Evolutionary conservation across 169 alveolate species (phyloP).

Genomic region (Eimeria nieschulzi): DNA sequence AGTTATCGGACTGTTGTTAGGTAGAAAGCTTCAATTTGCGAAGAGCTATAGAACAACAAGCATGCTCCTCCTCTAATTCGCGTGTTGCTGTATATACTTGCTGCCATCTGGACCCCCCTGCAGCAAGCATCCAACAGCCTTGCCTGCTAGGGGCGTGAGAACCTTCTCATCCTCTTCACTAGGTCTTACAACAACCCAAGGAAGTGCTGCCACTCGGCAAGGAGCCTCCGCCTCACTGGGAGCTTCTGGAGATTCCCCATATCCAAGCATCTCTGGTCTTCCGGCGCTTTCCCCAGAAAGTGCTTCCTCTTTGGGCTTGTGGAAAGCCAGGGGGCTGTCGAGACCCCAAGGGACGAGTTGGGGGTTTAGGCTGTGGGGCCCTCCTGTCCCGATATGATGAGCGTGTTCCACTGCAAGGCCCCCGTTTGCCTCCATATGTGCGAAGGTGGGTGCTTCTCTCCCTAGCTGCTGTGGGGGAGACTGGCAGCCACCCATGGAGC

Average conservation of each 20-base stretch:
- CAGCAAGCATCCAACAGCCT: conserved; percentile 35
- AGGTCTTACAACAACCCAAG: conserved; percentile 46
- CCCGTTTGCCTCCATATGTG: conserved; percentile 6
- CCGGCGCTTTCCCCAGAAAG: neutral
- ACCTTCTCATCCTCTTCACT: conserved; percentile 52
- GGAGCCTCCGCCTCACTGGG: neutral
- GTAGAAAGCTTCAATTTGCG: no score
- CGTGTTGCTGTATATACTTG: conserved; percentile 8
- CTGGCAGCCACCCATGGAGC: neutral
- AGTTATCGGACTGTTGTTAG: no score
- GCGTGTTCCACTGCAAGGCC: neutral
- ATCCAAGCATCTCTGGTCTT: neutral
- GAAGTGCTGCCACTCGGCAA: conserved; percentile 25
- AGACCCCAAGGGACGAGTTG: conserved; percentile 10
- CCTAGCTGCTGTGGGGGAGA: conserved; percentile 23
- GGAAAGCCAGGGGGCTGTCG: conserved; percentile 58
- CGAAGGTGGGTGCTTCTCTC: neutral
- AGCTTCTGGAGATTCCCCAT: neutral
- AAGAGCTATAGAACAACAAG: neutral
- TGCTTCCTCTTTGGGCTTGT: conserved; percentile 29
- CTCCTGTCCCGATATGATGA: neutral
- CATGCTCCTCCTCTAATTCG: neutral
- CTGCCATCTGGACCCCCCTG: conserved; percentile 51
- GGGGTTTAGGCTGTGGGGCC: conserved; percentile 4
- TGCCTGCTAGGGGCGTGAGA: conserved; percentile 40